Evolutionary conservation across 495 filamentous ascomycete genomes (phyloP), one percentile per base, ranked within the genome.

Genomic region (Podospora conica): DNA sequence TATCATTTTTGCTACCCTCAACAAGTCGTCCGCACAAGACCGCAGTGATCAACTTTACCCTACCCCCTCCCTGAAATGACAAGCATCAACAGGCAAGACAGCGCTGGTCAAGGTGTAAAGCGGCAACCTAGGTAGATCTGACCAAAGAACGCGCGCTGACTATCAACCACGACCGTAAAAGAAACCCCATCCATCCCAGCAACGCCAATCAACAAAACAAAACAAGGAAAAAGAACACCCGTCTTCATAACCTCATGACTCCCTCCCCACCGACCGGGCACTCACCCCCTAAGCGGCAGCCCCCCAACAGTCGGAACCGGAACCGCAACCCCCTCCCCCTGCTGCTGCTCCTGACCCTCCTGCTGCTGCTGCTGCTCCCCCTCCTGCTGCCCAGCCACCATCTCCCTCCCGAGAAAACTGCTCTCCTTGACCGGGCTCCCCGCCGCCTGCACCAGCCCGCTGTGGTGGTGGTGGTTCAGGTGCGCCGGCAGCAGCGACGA

Each of bases 401-500:
- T 88, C 73, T 89, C 88, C 40, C 90, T 85, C 70, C 93, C 86
- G 75, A 96, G 80, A 73, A 88, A 92, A 77, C 89, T 92, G 69
- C 85, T 87, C 82, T 96, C 93, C 78, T 95, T 97, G 60, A 93
- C 83, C 12, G 93, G 92, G 71, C 90, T 93, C 56, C 90, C 88
- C 71, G 87, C 85, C 64, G 5, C 40, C 18, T n/a, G 15, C 40
- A 6, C 5, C 40, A 31, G 29, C 90, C 88, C 71, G 86, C 85
- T 64, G 54, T 81, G 82, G 53, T 64, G 76, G 70, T 82, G 82
- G 66, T 83, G 76, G 55, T n/a, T n/a, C n/a, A n/a, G n/a, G n/a
- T 80, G 71, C 67, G 79, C 72, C 76, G 78, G 64, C 70, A 75
- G 69, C 71, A 79, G 67, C 70, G 73, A 66, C 3, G 40, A 15